Base-by-base conservation (phyloP, 208 protist genomes). In the Wallacemonas rigidus region DNA sequence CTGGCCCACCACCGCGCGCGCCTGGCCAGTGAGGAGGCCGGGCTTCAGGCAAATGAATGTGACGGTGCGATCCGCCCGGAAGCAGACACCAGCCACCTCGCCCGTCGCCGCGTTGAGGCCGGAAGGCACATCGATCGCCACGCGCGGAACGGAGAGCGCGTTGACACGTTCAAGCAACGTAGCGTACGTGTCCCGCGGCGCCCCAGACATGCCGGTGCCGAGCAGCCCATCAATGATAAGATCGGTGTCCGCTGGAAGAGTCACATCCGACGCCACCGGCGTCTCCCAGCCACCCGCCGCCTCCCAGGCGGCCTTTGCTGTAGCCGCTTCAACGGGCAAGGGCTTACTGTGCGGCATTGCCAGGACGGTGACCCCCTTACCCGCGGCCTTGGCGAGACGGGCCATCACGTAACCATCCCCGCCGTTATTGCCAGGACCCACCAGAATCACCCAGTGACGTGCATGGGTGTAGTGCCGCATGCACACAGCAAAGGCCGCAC, bases 381-480 rank as follows among this genome's bases (percentile, higher is more conserved):
- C 80, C 1, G 44, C 74, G n/a, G 54, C 51, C 2, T 75, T 74
- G 48, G 87, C 86, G 61, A 83, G 82, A 1, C 81, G 80, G 1
- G 91, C 91, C 40, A 96, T 82, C 40, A 90, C 87, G 81, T 89
- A 94, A 12, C 87, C 91, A 76, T 96, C 91, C 7, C 91, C 91
- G 14, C 91, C 91, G 69, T 96, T 96, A 77, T 96, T 96, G 45
- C 91, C 91, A 1, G 85, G 67, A n/a, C 91, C 91, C 45, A 90
- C 85, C 1, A 96, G 62, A 41, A 96, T 86, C 0, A 94, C 65
- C 83, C 87, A 96, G 56, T 91, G 81, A 47, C 41, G 48, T 60
- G 83, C 45, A 9, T 68, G 5, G 26, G 68, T 69, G 82, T 89
- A 93, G 11, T 79, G 69, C 26, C 12, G n/a, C 0, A 71, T 40